phyloP scores from a whole-genome alignment of 768 basidiomycete genomes.

The Auriscalpium microsporum region DNA sequence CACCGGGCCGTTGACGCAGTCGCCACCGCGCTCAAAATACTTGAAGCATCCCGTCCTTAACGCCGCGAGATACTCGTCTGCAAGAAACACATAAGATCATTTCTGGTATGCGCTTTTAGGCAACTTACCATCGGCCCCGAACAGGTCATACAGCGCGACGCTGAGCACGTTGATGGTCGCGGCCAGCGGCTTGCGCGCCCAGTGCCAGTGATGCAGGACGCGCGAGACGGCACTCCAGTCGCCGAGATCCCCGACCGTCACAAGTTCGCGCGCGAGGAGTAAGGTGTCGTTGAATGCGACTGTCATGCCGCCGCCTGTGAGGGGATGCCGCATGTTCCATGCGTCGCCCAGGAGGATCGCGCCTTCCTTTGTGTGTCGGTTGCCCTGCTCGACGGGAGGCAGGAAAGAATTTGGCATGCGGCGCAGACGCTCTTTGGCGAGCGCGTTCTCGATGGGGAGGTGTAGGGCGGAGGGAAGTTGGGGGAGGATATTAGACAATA shows the following conservation, averaged over 20 bases:
- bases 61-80: conserved; percentile 54
- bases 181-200: conserved; percentile 74
- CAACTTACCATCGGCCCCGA: conserved; percentile 81
- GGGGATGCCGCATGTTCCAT: conserved; percentile 98
- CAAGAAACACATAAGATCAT: neutral
- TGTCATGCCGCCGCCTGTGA: conserved; percentile 98
- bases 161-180: conserved; percentile 90
- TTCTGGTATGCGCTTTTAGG: neutral
- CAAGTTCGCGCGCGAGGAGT: conserved; percentile 55
- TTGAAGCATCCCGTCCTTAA: conserved; percentile 88
- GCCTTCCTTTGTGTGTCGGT: conserved; percentile 44
- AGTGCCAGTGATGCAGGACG: conserved; percentile 69
- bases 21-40: conserved; percentile 92
- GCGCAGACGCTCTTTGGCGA: conserved; percentile 74
- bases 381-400: conserved; percentile 64
- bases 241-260: conserved; percentile 30
- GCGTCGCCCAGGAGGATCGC: conserved; percentile 87
- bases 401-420: conserved; percentile 96
- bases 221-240: conserved; percentile 46
- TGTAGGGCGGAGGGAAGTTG: conserved; percentile 73
- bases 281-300: conserved; percentile 87
- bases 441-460: conserved; percentile 50
- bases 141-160: conserved; percentile 89
- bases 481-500: conserved; percentile 66
- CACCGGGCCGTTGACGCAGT: conserved; percentile 82